phyloP scores from a whole-genome alignment of 305 asterid species.

The Plantago rigida region DNA sequence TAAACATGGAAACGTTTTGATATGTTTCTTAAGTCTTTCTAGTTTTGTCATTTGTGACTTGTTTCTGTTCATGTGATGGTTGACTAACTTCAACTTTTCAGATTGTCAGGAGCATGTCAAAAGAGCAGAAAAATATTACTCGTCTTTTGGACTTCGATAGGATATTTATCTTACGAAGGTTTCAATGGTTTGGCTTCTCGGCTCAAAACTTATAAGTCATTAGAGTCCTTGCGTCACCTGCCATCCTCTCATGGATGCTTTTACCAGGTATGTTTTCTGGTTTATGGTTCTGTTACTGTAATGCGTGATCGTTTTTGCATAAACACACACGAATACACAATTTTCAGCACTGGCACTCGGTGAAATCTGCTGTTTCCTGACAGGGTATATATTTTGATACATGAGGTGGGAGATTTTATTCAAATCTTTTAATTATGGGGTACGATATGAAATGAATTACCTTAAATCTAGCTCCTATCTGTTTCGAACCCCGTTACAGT shows the following conservation, averaged over 20 bases:
- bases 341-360: constrained; percentile 70
- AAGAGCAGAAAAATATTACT: constrained; percentile 64
- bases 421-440: no score
- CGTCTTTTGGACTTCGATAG: constrained; percentile 87
- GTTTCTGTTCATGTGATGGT: neutral
- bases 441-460: no score
- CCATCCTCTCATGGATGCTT: constrained; percentile 90
- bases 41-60: neutral
- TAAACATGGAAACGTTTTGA: neutral
- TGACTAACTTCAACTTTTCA: constrained; percentile 25
- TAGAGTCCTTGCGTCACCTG: constrained; percentile 42
- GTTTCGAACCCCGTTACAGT: no score
- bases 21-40: no score
- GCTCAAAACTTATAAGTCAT: constrained; percentile 41
- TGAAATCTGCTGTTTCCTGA: constrained; percentile 24
- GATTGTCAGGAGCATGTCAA: constrained; percentile 49
- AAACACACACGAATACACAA: constrained; percentile 66
- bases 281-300: constrained; percentile 38
- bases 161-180: constrained; percentile 68
- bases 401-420: no score
- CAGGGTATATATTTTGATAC: no score
- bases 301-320: constrained; percentile 48
- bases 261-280: constrained; percentile 61
- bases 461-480: no score
- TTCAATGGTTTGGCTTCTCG: constrained; percentile 65